phyloP scores from a whole-genome alignment of 2,329 filamentous ascomycete genomes.

The Aspergillus pseudoglaucus region DNA sequence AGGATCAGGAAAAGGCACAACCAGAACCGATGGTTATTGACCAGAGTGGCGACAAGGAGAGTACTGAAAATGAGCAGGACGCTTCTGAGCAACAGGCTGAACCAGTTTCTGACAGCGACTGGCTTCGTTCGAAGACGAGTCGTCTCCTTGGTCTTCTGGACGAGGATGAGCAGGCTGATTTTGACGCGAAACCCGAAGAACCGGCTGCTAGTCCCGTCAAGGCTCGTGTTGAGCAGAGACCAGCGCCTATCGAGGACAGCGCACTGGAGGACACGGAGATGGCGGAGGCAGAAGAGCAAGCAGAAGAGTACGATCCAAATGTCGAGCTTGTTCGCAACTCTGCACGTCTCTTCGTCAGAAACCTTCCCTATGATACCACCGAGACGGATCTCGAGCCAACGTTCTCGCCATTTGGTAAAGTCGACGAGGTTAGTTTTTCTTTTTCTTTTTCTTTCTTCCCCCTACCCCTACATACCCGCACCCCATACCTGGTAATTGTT shows the following conservation, averaged over 20 bases:
- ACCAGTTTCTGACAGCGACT: constrained; percentile 68
- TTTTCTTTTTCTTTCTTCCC: constrained; percentile 10
- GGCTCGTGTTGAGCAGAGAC: constrained; percentile 7
- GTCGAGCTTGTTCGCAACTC: constrained; percentile 63
- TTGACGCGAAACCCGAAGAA: constrained; percentile 29
- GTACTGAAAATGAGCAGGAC: constrained; percentile 11
- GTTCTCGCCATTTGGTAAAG: constrained; percentile 64
- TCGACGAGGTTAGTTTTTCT: constrained; percentile 73
- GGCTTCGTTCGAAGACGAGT: constrained; percentile 84
- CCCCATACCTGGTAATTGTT: not conserved
- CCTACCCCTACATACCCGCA: not conserved
- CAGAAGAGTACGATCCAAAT: constrained; percentile 34
- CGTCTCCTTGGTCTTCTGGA: constrained; percentile 78
- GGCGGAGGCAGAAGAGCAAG: constrained; percentile 1
- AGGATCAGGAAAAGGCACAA: constrained; percentile 2
- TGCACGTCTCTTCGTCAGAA: constrained; percentile 78
- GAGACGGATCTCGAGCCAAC: constrained; percentile 68
- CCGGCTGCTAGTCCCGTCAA: constrained; percentile 9
- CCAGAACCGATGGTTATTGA: constrained; percentile 21
- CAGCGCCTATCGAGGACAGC: constrained; percentile 10
- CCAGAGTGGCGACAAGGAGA: constrained; percentile 13
- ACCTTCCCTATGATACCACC: constrained; percentile 72
- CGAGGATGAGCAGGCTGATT: constrained; percentile 47
- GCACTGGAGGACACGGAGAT: constrained; percentile 4
- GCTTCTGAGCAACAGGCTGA: constrained; percentile 23